Percentiles rank a stretch among this genome's conserved stretches.
Conservation (phyloP, 2,329 filamentous ascomycete species). For the Neofusicoccum parvum region DNA sequence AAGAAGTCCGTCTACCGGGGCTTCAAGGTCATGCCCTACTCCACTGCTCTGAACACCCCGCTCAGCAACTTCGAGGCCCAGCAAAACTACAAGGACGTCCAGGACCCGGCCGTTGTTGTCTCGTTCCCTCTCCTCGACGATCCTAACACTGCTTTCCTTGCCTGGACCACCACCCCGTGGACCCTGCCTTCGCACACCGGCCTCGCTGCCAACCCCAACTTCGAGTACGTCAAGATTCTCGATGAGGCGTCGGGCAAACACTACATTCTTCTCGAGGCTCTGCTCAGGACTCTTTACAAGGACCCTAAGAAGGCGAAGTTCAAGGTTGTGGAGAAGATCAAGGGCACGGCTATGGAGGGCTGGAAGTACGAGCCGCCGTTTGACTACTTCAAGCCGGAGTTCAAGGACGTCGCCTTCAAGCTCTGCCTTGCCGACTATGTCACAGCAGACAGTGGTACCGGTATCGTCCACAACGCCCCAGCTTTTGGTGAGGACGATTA, state of each 20-base stretch:
- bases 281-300: conserved; percentile 84
- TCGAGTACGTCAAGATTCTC: conserved; percentile 83
- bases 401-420: conserved; percentile 80
- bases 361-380: conserved; percentile 91
- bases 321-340: conserved; percentile 76
- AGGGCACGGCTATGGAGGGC: conserved; percentile 80
- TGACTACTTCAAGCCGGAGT: conserved; percentile 85
- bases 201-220: conserved; percentile 76
- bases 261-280: conserved; percentile 81
- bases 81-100: conserved; percentile 92
- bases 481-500: conserved; percentile 98
- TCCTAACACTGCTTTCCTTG: conserved; percentile 72
- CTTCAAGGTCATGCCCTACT: conserved; percentile 93
- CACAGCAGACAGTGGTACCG: conserved; percentile 85
- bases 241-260: conserved; percentile 82
- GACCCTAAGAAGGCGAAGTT: conserved; percentile 95
- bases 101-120: conserved; percentile 86
- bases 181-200: conserved; percentile 80
- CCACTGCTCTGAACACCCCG: conserved; percentile 83
- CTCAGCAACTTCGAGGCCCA: conserved; percentile 92
- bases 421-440: conserved; percentile 86
- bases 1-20: conserved; percentile 89
- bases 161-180: conserved; percentile 91
- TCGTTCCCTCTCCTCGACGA: conserved; percentile 82
- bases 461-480: conserved; percentile 90